phyloP scores from a whole-genome alignment of 768 basidiomycete genomes.

The Pulveroboletus ravenelii region DNA sequence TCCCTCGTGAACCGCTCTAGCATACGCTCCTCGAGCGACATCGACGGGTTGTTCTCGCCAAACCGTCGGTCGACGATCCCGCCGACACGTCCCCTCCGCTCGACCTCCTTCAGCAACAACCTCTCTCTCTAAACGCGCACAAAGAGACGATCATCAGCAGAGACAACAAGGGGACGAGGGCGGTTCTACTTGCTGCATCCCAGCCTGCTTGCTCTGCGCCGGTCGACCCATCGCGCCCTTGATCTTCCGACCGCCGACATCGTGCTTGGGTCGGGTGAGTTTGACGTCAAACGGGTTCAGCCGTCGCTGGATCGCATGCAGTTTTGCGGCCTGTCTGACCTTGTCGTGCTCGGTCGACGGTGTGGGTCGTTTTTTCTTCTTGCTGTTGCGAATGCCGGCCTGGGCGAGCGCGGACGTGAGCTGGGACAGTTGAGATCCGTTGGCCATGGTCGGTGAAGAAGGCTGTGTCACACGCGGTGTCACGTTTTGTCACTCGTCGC shows the following conservation, averaged over 20 bases:
- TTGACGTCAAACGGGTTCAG: constrained; percentile 95
- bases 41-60: constrained; percentile 88
- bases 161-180: not conserved
- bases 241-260: constrained; percentile 83
- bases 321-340: constrained; percentile 72
- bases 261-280: constrained; percentile 87
- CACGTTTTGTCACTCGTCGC: not conserved
- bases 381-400: constrained; percentile 67
- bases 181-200: constrained; percentile 74
- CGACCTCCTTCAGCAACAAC: constrained; percentile 83
- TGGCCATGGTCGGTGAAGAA: constrained; percentile 32
- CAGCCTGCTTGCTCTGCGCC: constrained; percentile 84
- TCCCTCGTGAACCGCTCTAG: constrained; percentile 93
- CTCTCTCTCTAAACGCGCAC: constrained; percentile 61
- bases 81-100: constrained; percentile 75
- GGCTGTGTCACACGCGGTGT: constrained; percentile 1
- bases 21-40: constrained; percentile 97
- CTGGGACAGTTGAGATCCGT: constrained; percentile 87
- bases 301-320: constrained; percentile 77
- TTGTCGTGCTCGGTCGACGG: constrained; percentile 67
- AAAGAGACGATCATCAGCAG: constrained; percentile 4
- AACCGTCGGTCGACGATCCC: constrained; percentile 92
- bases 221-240: constrained; percentile 82
- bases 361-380: constrained; percentile 59
- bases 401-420: constrained; percentile 80